Evolutionary conservation across 2,329 filamentous ascomycete genomes (phyloP).

Genomic region (Thermoascus crustaceus): DNA sequence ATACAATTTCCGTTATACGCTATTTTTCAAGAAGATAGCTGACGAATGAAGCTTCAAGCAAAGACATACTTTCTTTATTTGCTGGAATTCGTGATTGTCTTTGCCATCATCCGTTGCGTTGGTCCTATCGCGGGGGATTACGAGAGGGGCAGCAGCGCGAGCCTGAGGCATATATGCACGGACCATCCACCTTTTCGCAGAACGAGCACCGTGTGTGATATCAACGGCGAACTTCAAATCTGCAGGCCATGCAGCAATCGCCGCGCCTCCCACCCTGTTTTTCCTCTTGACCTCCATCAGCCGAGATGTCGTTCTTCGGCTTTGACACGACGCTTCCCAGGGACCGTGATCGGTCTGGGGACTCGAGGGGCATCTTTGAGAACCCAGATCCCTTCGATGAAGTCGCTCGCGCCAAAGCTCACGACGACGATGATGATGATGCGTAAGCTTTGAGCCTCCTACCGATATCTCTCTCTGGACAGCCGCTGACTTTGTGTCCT

Average conservation of each 20-base stretch:
- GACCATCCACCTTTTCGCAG: constrained; percentile 1
- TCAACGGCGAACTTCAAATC: constrained; percentile 18
- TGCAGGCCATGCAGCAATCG: constrained; percentile 13
- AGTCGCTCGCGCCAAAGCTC: constrained; percentile 52
- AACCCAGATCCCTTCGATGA: constrained; percentile 84
- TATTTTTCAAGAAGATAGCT: no score
- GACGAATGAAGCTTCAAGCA: no score
- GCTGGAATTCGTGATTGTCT: no score
- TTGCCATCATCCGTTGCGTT: neutral
- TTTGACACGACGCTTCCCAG: constrained; percentile 64
- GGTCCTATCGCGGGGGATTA: neutral
- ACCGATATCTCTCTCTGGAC: neutral
- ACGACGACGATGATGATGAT: constrained; percentile 51
- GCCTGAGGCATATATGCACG: no score
- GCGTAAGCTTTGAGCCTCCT: constrained; percentile 44
- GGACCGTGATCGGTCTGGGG: constrained; percentile 59
- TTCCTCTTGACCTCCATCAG: constrained; percentile 10
- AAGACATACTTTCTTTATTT: no score
- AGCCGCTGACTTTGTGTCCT: constrained; percentile 1
- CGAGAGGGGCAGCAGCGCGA: neutral
- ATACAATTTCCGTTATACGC: no score
- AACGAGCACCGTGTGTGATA: constrained; percentile 10
- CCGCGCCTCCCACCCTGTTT: constrained; percentile 10
- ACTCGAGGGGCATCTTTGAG: constrained; percentile 66
- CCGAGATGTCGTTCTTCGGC: constrained; percentile 81